phyloP scores from a whole-genome alignment of 108 stramenopile genomes.

The Nitzschia palea region DNA sequence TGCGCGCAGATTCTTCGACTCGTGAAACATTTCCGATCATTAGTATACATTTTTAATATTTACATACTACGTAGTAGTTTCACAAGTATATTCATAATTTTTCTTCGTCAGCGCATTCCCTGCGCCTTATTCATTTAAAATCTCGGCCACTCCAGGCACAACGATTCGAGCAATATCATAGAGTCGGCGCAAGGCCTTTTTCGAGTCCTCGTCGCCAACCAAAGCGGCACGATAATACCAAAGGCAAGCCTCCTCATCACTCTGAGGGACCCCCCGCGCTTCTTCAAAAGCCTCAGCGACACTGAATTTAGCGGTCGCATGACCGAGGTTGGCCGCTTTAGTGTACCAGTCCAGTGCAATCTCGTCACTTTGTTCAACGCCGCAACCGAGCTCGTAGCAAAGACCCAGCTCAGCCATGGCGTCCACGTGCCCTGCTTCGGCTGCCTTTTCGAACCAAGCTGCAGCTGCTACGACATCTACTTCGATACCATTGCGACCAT shows the following conservation, averaged over 20 bases:
- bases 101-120: slow-evolving; percentile 77
- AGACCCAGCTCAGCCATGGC: slow-evolving; percentile 86
- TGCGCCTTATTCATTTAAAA: slow-evolving; percentile 76
- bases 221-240: slow-evolving; percentile 88
- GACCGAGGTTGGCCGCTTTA: slow-evolving; percentile 75
- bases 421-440: slow-evolving; percentile 68
- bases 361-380: slow-evolving; percentile 74
- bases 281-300: slow-evolving; percentile 88
- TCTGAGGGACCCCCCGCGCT: slow-evolving; percentile 77
- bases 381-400: slow-evolving; percentile 86
- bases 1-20: too few relatives aligned
- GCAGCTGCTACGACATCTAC: slow-evolving; percentile 81
- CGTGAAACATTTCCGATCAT: too few relatives aligned
- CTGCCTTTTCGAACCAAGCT: slow-evolving; percentile 80
- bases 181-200: slow-evolving; percentile 69
- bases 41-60: too few relatives aligned
- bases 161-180: slow-evolving; percentile 86
- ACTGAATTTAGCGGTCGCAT: slow-evolving; percentile 66
- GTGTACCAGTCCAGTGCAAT: slow-evolving; percentile 86
- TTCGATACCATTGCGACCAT: slow-evolving; percentile 57
- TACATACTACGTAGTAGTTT: slow-evolving; percentile 1
- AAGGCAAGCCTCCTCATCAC: slow-evolving; percentile 81
- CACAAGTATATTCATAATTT: slow-evolving; percentile 15
- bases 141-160: slow-evolving; percentile 59
- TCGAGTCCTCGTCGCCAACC: slow-evolving; percentile 74